Percentiles rank a stretch among this genome's conserved stretches.
phyloP scores from a whole-genome alignment of 495 filamentous ascomycete species.

The Lasiosphaeria miniovina region DNA sequence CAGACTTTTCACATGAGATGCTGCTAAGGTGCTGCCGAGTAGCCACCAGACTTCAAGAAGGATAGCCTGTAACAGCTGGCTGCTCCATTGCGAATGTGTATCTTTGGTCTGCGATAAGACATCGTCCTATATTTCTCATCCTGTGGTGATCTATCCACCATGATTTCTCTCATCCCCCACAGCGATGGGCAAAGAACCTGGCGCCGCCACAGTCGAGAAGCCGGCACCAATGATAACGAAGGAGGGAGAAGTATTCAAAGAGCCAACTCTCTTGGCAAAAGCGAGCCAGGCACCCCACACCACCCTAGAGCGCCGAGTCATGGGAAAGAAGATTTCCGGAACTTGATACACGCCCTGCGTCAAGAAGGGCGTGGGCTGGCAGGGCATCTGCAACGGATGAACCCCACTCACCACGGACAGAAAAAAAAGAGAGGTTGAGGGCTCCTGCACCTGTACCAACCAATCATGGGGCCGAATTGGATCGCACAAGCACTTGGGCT shows the following conservation, averaged over 20 bases:
- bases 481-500: background rate
- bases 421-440: slow-evolving; percentile 1
- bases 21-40: no score
- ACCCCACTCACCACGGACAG: background rate
- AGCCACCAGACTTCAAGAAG: no score
- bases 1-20: no score
- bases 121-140: background rate
- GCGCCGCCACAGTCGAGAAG: slow-evolving; percentile 2
- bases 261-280: background rate
- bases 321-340: slow-evolving; percentile 20
- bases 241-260: background rate
- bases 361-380: slow-evolving; percentile 5
- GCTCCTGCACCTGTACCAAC: background rate
- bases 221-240: slow-evolving; percentile 3
- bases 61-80: background rate
- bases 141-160: background rate
- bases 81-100: background rate
- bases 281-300: background rate
- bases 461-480: background rate
- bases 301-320: slow-evolving; percentile 7
- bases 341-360: slow-evolving; percentile 20
- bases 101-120: background rate
- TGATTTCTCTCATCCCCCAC: background rate
- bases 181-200: slow-evolving; percentile 1
- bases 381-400: slow-evolving; percentile 12